phyloP scores from a whole-genome alignment of 2,329 filamentous ascomycete genomes.

The Monosporascus sp. region DNA sequence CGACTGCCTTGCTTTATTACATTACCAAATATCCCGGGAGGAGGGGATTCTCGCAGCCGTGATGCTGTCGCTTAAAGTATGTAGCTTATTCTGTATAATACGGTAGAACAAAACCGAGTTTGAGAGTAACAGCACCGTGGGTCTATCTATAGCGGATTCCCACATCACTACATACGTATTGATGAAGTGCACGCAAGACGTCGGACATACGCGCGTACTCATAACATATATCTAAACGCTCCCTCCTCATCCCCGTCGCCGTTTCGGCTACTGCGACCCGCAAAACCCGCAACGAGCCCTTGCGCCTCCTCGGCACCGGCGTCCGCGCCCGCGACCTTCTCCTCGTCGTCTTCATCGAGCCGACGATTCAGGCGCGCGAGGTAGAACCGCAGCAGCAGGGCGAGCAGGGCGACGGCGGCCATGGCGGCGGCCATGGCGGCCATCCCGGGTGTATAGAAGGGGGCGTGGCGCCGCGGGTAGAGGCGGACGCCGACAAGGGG shows the following conservation, averaged over 20 bases:
- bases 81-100: too few relatives aligned
- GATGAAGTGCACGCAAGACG: too few relatives aligned
- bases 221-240: conserved; percentile 10
- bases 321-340: background rate
- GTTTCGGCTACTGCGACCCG: background rate
- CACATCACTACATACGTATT: too few relatives aligned
- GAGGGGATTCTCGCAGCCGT: too few relatives aligned
- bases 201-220: background rate
- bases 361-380: conserved; percentile 41
- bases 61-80: too few relatives aligned
- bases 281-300: background rate
- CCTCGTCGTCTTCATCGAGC: conserved; percentile 14
- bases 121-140: too few relatives aligned
- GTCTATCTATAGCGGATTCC: too few relatives aligned
- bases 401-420: conserved; percentile 53
- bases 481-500: conserved; percentile 65
- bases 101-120: too few relatives aligned
- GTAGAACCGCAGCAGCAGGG: conserved; percentile 38
- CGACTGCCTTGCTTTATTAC: too few relatives aligned
- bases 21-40: too few relatives aligned
- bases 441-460: conserved; percentile 62
- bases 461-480: conserved; percentile 56
- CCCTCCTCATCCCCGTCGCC: background rate
- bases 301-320: conserved; percentile 9
- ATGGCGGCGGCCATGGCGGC: conserved; percentile 59